These are phyloP conservation scores for Eucalyptus cloeziana DNA, from an alignment of 345 rosid genomes.

Conservation along the genomic window DNA sequence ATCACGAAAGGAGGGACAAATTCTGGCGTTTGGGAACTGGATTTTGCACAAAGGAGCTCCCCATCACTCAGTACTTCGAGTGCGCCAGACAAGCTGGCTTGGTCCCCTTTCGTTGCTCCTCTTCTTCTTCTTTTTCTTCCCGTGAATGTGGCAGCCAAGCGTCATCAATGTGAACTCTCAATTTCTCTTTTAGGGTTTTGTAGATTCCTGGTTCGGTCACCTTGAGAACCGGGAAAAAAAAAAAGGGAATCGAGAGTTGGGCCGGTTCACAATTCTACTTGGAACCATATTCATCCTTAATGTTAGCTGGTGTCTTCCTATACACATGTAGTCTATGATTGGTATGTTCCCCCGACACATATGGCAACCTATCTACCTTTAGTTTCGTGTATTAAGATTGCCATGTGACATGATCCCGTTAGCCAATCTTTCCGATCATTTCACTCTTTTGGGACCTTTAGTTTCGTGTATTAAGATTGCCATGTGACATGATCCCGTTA, in stretches of 20 bases:
- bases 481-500: not conserved
- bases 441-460: not conserved
- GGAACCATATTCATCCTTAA: not conserved
- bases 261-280: rapidly evolving
- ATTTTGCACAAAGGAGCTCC: not conserved
- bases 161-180: not conserved
- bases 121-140: not conserved
- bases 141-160: not conserved
- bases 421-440: not conserved
- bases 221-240: not conserved
- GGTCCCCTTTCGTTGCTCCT: not conserved
- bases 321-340: not conserved
- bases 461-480: not conserved
- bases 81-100: not conserved
- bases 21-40: too few species aligned
- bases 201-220: not conserved
- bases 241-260: not conserved
- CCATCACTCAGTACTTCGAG: not conserved
- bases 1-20: too few species aligned
- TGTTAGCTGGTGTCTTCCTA: not conserved
- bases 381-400: not conserved
- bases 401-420: not conserved
- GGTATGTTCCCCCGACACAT: rapidly evolving
- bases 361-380: not conserved
- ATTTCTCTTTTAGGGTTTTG: not conserved